Evolutionary conservation across 2,329 filamentous ascomycete species (phyloP).

Genomic region (Xylariaceae sp.): DNA sequence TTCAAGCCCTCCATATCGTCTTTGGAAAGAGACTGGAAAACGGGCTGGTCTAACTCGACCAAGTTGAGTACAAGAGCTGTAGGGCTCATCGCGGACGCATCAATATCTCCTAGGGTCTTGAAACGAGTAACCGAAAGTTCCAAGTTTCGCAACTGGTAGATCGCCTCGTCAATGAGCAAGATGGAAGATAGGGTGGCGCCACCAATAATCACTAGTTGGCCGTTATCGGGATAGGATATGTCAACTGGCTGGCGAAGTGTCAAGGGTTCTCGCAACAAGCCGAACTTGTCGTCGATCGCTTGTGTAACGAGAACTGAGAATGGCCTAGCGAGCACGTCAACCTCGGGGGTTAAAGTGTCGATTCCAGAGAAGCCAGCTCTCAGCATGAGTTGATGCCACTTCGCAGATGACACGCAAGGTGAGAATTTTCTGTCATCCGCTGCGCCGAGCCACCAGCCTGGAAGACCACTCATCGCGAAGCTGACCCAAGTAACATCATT

Average conservation of each 20-base stretch:
- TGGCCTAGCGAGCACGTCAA: neutral
- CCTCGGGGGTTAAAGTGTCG: neutral
- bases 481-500: conserved; percentile 19
- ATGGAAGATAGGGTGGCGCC: neutral
- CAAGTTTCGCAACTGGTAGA: neutral
- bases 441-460: conserved; percentile 35
- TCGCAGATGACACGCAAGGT: neutral
- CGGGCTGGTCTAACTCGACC: neutral
- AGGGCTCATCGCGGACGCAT: neutral
- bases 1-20: neutral
- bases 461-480: conserved; percentile 36
- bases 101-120: neutral
- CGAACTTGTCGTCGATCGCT: neutral
- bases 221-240: neutral
- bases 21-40: neutral
- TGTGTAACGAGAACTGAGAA: neutral
- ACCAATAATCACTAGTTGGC: neutral
- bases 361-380: neutral
- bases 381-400: neutral
- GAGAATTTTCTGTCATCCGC: neutral
- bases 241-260: too few species aligned
- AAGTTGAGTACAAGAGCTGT: neutral
- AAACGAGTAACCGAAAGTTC: neutral
- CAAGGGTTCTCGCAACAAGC: neutral
- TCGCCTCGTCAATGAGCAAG: neutral